Base-by-base conservation (phyloP, 208 protist species). In the Tritrichomonas musculus region DNA sequence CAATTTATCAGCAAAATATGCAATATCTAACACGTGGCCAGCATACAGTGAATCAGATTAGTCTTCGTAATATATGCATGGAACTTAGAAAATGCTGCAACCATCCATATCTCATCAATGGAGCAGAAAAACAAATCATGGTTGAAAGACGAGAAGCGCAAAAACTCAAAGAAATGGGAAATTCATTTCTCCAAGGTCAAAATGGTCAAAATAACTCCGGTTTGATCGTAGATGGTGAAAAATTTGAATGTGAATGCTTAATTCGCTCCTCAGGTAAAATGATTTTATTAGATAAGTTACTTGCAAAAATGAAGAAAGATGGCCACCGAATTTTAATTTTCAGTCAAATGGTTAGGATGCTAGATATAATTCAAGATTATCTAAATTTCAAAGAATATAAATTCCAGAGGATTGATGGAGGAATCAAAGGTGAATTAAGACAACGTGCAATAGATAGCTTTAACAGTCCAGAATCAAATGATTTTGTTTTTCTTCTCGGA, bases 261-360 rank as follows among this genome's bases (percentile, higher is more conserved):
- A 93, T 97, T 0, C 66, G 75, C 17, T 80, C 73, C 41, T 96
- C 93, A 27, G 96, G 96, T 11, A 99, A 98, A 95, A 93, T 98
- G 69, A 93, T 97, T 17, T 92, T 98, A 11, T 94, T 99, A 0
- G 97, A 98, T 94, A 97, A 97, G 77, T 93, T 95, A 47, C 73
- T 95, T 4, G 93, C 94, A 33, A 93, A 93, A 33, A 77, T 95
- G 55, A 92, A 95, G 49, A 92, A 11, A 33, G 80, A 94, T 1
- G 97, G 97, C 11, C 97, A 98, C 94, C 95, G 97, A 69, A 97
- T 99, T 9, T 95, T 99, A 1, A 96, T 99, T 66, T 99, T 99
- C 92, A 98, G 96, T 2, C 98, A 98, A 93, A 98, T 99, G 96
- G 96, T 97, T 11, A 82, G 88, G 33, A 96, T 98, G 94, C 94